phyloP scores from a whole-genome alignment of 139 green algal genomes.

The Chlamydomonas sphaeroides region DNA sequence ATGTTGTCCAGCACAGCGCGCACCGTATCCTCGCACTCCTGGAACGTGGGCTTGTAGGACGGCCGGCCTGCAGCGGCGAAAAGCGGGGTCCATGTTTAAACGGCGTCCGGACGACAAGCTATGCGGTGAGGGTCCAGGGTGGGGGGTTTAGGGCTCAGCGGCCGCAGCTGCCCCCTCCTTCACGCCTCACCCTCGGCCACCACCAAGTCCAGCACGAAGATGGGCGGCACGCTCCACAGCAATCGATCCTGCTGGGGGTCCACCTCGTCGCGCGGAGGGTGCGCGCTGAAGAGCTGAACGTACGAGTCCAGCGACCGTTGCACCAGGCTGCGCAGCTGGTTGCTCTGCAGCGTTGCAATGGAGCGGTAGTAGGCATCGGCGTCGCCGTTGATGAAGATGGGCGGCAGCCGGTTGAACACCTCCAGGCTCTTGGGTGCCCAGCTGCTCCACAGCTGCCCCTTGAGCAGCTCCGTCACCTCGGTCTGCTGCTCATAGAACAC shows the following conservation, averaged over 20 bases:
- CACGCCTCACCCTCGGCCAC: constrained; percentile 49
- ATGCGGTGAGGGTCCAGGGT: neutral
- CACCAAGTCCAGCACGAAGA: constrained; percentile 72
- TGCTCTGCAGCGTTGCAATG: constrained; percentile 72
- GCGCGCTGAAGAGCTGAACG: constrained; percentile 62
- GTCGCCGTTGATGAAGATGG: constrained; percentile 81
- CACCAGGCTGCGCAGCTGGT: constrained; percentile 77
- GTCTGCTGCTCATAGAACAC: constrained; percentile 12
- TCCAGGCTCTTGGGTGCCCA: constrained; percentile 79
- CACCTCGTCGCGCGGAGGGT: constrained; percentile 49
- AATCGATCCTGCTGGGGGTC: constrained; percentile 65
- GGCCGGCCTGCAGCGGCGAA: constrained; percentile 42
- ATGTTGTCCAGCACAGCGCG: constrained; percentile 57
- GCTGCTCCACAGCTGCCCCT: constrained; percentile 72
- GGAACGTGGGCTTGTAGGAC: constrained; percentile 66
- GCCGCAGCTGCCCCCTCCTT: too few relatives aligned
- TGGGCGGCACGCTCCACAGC: constrained; percentile 58
- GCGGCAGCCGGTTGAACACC: constrained; percentile 75
- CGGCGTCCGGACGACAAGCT: too few relatives aligned
- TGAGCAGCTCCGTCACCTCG: constrained; percentile 59
- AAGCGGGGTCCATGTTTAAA: too few relatives aligned
- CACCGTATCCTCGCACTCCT: constrained; percentile 64
- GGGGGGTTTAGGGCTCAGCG: neutral
- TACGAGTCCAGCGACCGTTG: constrained; percentile 62
- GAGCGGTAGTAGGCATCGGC: constrained; percentile 57